Evolutionary conservation across 2,329 filamentous ascomycete genomes (phyloP).

Genomic region (Penicillium sp.): DNA sequence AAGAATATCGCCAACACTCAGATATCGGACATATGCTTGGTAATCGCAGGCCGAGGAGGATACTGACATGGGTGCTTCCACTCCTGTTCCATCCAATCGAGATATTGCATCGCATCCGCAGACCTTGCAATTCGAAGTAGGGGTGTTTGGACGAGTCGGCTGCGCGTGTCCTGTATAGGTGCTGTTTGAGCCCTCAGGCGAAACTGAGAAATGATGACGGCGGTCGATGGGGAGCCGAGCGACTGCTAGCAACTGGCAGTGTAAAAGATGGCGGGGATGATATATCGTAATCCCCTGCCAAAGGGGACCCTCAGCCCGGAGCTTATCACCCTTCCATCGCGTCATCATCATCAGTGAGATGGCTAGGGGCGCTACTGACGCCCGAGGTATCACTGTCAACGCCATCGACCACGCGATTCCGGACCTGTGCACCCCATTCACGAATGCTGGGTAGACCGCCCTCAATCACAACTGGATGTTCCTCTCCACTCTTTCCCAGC

Average conservation of each 20-base stretch:
- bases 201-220: neutral
- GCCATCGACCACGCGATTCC: constrained; percentile 34
- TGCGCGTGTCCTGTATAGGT: neutral
- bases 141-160: neutral
- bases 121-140: neutral
- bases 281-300: neutral
- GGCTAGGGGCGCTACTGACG: constrained; percentile 46
- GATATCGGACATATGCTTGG: too few species aligned
- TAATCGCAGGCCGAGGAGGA: too few species aligned
- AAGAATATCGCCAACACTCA: too few species aligned
- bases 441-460: constrained; percentile 72
- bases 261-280: neutral
- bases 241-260: neutral
- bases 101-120: too few species aligned
- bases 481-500: constrained; percentile 73
- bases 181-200: neutral
- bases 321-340: constrained; percentile 40
- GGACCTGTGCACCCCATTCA: constrained; percentile 61
- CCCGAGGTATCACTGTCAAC: constrained; percentile 40
- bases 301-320: neutral
- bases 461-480: constrained; percentile 74
- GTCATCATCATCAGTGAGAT: constrained; percentile 44
- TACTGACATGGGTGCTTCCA: too few species aligned
- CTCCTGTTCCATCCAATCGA: too few species aligned
- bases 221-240: neutral